phyloP scores from a whole-genome alignment of 257 asterid genomes.

The Linderniella brevidens region DNA sequence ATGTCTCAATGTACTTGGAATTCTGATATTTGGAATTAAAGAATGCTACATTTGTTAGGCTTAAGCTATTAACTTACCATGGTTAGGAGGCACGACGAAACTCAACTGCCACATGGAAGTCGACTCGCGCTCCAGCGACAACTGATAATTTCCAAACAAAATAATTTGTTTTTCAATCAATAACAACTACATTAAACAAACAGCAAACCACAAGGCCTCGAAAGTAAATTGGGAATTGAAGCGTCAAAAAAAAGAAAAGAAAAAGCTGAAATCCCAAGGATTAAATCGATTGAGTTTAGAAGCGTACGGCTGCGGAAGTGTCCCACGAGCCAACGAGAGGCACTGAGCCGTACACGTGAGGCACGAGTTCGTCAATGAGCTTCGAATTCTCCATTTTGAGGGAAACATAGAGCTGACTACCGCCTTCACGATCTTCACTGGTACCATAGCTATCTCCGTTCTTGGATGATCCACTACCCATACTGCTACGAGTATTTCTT shows the following conservation, averaged over 20 bases:
- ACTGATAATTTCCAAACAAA: constrained; percentile 24
- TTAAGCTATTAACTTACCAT: constrained; percentile 18
- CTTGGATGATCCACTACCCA: constrained; percentile 75
- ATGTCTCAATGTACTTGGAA: too few relatives aligned
- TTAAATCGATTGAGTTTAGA: neutral
- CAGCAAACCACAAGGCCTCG: neutral
- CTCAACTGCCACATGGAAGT: constrained; percentile 89
- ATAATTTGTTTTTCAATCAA: constrained; percentile 11
- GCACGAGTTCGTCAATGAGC: constrained; percentile 57
- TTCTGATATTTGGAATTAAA: neutral
- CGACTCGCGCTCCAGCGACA: constrained; percentile 87
- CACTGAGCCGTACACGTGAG: constrained; percentile 83
- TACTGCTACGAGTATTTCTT: too few relatives aligned
- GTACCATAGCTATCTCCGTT: constrained; percentile 46
- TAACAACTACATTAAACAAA: neutral
- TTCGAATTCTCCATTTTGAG: constrained; percentile 78
- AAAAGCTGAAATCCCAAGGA: neutral
- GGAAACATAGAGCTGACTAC: constrained; percentile 85
- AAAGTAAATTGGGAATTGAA: neutral
- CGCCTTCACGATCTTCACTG: constrained; percentile 49
- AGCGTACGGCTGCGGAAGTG: constrained; percentile 71
- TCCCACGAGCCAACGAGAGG: constrained; percentile 97
- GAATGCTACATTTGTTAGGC: neutral
- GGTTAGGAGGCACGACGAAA: constrained; percentile 86
- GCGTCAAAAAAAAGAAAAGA: neutral